Conservation (phyloP, 805 yeast species). For the Schizosaccharomyces osmophilus region DNA sequence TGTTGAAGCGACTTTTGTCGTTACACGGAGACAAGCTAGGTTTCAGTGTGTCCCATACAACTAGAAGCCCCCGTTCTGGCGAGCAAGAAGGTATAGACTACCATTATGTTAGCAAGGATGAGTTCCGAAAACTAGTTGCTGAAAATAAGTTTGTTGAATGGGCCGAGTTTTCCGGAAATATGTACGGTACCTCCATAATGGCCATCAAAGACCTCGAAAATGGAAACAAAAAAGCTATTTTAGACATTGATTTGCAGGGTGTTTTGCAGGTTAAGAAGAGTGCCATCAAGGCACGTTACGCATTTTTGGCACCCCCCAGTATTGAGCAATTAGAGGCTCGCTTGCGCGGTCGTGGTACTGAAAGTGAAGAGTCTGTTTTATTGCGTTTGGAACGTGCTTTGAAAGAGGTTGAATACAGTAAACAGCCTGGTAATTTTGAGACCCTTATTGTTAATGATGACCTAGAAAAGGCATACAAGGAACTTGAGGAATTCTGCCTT, state of each 20-base stretch:
- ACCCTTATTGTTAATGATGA: conserved; percentile 71
- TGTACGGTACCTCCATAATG: conserved; percentile 78
- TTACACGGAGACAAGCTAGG: conserved; percentile 82
- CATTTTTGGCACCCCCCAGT: conserved; percentile 84
- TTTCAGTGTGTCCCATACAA: conserved; percentile 76
- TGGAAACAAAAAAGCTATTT: conserved; percentile 39
- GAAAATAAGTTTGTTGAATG: conserved; percentile 71
- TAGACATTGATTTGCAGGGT: conserved; percentile 98
- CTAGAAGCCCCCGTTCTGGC: conserved; percentile 77
- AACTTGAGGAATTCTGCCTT: conserved; percentile 56
- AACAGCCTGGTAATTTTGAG: conserved; percentile 74
- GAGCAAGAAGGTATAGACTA: conserved; percentile 77
- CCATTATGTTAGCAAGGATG: conserved; percentile 59
- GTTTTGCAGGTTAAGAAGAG: conserved; percentile 75
- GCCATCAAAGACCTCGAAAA: conserved; percentile 51
- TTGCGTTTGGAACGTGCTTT: conserved; percentile 72
- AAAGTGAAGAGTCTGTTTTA: conserved; percentile 58
- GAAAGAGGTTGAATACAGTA: conserved; percentile 70
- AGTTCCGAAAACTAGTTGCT: conserved; percentile 52
- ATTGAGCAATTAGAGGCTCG: conserved; percentile 52
- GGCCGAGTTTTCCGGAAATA: conserved; percentile 95
- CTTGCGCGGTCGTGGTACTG: conserved; percentile 80
- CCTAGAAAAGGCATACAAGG: conserved; percentile 62
- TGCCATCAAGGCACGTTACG: conserved; percentile 55
- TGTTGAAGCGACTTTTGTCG: conserved; percentile 66